Evolutionary conservation across 352 stramenopile genomes (phyloP), one percentile per base, ranked within the genome.

Genomic region (Hyaloperonospora brassicae): DNA sequence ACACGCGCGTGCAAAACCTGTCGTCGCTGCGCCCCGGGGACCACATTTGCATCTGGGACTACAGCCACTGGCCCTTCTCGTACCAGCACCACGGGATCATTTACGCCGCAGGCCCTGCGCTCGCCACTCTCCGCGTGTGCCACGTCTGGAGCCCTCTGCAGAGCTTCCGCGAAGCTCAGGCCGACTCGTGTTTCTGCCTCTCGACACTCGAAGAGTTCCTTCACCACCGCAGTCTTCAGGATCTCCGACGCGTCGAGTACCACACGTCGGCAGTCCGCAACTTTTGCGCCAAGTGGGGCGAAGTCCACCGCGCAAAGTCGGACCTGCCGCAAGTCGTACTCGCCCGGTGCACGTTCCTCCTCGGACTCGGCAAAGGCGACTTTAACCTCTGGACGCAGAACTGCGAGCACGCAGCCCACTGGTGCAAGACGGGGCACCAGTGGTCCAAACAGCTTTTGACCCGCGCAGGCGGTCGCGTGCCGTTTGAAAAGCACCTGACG

Each of bases 381-480:
- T 89, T 89, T 39, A 87, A 89, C 55, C 87, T 89, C 50, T 82
- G 87, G 49, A 82, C 70, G 7, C 79, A 89, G 57, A 89, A 89
- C 62, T 89, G 79, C 59, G 79, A 89, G 56, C 79, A 89, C 48
- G 75, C 77, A 12, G 79, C 79, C n/a, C 76, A 89, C 50, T 89
- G 79, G 79, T 89, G 79, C 54, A 89, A 84, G 64, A 89, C 79
- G 12, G 79, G 79, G 10, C 64, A 85, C 51, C 79, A 89, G 50
- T 89, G 74, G 72, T 86, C 71, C 49, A 89, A 89, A 62, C 79
- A 89, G 57, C 72, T 63, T 11, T 64, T 89, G 22, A 85, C 71
- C 0, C 55, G 63, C 5, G 72, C 60, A 1, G 70, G 64, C 17
- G 64, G 71, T 14, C 72, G 76, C 36, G 76, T 89, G 21, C 79